Evolutionary conservation across 176 grass and related monocot species (phyloP).

Genomic region (Elaeis guineensis): DNA sequence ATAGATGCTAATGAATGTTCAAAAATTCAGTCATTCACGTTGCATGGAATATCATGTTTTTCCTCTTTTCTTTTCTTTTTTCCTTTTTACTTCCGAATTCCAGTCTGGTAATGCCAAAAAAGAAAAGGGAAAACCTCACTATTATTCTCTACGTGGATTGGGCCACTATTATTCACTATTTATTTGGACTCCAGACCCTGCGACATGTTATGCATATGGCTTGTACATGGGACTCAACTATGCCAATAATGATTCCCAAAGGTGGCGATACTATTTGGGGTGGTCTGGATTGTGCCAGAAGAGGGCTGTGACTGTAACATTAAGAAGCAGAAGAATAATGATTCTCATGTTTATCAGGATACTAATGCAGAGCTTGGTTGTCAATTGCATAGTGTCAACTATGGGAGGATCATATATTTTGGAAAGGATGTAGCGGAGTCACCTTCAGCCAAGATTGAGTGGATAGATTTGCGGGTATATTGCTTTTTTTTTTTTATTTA

Average conservation of each 20-base stretch:
- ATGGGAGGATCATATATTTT: constrained; percentile 76
- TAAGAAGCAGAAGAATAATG: too few species aligned
- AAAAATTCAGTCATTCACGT: too few species aligned
- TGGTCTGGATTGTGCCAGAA: too few species aligned
- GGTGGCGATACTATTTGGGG: too few species aligned
- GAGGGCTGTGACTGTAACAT: too few species aligned
- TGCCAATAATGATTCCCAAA: too few species aligned
- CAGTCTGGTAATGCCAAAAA: too few species aligned
- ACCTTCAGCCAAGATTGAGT: constrained; percentile 41
- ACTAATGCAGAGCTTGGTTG: constrained; percentile 21
- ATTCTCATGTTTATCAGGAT: constrained; percentile 41
- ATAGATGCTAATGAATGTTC: too few species aligned
- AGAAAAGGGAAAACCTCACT: background rate
- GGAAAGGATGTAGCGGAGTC: constrained; percentile 77
- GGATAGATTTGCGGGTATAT: constrained; percentile 73
- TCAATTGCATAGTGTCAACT: constrained; percentile 48
- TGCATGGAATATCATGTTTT: too few species aligned
- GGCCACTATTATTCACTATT: constrained; percentile 62
- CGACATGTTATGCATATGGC: constrained; percentile 95
- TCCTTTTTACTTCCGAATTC: too few species aligned
- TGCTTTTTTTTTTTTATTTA: background rate
- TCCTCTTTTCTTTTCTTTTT: too few species aligned
- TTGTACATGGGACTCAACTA: too few species aligned
- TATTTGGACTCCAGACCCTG: constrained; percentile 84
- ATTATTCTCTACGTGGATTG: constrained; percentile 29